Evolutionary conservation across 306 rosid genomes (phyloP), one percentile per base, ranked within the genome.

Genomic region (Cicer bijugum): DNA sequence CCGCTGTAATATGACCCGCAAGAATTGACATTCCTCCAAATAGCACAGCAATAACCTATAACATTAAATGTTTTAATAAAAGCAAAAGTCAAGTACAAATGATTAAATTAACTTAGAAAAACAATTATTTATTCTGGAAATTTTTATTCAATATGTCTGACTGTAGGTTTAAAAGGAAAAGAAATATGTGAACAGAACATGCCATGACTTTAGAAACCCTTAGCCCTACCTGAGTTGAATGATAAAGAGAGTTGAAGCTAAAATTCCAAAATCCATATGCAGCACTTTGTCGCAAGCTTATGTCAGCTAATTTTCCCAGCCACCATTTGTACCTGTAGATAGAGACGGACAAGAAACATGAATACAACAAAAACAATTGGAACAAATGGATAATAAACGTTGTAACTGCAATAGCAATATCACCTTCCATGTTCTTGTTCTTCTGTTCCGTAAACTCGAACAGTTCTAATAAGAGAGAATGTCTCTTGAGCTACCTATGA

Each of bases 401-500:
- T 62, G 45, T 10, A 66, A 64, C 42, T 33, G 38, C 56, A 56
- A 60, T 12, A 76, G 82, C 76, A 76, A 55, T 19, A 10, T 74
- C 84, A 94, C 98, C 98, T 91, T 79, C 86, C 89, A 16, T 83
- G 80, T 82, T 94, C 98, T 80, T 82, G 84, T 81, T 86, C 80
- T 82, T 94, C 97, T 7, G 97, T 91, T 69, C 98, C 97, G 83
- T 91, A 87, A 79, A 94, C 96, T 28, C 97, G 96, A 39, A 91
- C 97, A 16, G 98, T 94, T 82, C 97, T 87, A 76, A 94, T 81
- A 76, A 94, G 88, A 79, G 98, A 91, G 77, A 87, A 83, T 46
- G 98, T 91, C 84, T 94, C 98, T 84, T 94, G 98, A 40, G 96
- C 92, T 83, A 94, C 98, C 97, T 89, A 82, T 62, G 64, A 84